Evolutionary conservation across 2,329 filamentous ascomycete species (phyloP), one percentile per base, ranked within the genome.

Genomic region (Sporothrix protearum): DNA sequence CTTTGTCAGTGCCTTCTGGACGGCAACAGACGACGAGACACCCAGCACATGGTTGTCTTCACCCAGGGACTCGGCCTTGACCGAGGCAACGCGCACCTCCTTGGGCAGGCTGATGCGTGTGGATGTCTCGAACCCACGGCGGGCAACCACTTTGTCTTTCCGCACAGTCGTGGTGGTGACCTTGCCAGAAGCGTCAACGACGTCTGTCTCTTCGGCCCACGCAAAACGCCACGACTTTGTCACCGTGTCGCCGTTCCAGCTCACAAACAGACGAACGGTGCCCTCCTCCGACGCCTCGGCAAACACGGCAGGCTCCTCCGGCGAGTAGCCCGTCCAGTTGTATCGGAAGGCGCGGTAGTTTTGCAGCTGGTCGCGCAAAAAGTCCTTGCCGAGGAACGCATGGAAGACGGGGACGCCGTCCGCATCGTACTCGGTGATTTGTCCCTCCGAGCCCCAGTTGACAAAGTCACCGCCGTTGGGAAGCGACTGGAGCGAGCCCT

Each of bases 311-410:
- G 79, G 79, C 42, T 78, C 81, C 22, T 81, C 83, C n/a, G 77
- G 79, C 5, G 84, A 83, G 42, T 79, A 74, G 0, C 82, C 84
- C 1, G 81, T 81, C 85, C 87, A 90, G 70, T 83, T 79, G 74
- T 81, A 84, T 75, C 85, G 86, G 77, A 85, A 85, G 2, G 82
- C 83, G 42, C 87, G 83, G 75, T 89, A 89, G 69, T 84, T 86
- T 75, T 85, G 82, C 2, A 85, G 82, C 76, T 77, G 77, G 75
- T 77, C 76, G 71, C 77, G 78, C 73, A 82, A 71, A 68, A 76
- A 63, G 75, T 82, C 75, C 1, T 78, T 78, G 66, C 80, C 81
- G 45, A 87, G 80, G 75, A 85, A 85, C 2, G 81, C 81, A 72
- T 88, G 85, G 80, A 87, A 87, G 22, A 89, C 79, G 3, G 84